Evolutionary conservation across 2,329 filamentous ascomycete species (phyloP).

Genomic region (Colletotrichum tabaci): DNA sequence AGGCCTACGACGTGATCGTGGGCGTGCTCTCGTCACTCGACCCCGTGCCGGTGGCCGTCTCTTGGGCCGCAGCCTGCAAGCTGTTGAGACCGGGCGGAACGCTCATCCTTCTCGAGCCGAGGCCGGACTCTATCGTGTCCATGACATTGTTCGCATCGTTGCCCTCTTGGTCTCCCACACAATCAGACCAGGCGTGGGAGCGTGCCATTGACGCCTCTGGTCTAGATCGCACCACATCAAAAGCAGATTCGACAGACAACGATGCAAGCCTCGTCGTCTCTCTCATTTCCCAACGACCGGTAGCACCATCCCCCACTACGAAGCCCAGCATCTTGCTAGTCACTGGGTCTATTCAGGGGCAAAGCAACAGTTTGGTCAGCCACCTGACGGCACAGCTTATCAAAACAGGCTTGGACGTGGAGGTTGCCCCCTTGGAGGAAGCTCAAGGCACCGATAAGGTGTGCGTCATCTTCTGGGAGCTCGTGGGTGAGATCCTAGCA

Average conservation of each 20-base stretch:
- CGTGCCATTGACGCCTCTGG: background rate
- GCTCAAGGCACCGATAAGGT: background rate
- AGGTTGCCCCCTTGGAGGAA: background rate
- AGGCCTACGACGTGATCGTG: slow-evolving; percentile 4
- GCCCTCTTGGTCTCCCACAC: slow-evolving; percentile 8
- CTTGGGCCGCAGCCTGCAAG: background rate
- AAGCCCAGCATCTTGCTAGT: background rate
- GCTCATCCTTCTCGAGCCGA: background rate
- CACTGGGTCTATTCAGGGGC: background rate
- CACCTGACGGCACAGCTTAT: background rate
- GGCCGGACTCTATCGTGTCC: slow-evolving; percentile 1
- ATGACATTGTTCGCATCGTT: background rate
- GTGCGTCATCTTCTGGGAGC: slow-evolving; percentile 7
- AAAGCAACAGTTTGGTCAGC: background rate
- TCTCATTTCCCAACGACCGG: background rate
- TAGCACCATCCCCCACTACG: background rate
- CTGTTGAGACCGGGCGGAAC: background rate
- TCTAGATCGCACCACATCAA: background rate
- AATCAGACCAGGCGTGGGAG: background rate
- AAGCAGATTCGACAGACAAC: background rate
- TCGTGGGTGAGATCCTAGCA: slow-evolving; percentile 1
- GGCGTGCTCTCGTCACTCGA: slow-evolving; percentile 3
- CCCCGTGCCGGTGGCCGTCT: background rate
- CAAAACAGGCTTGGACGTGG: background rate
- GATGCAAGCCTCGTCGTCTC: background rate